Base-by-base conservation (phyloP, 2,329 filamentous ascomycete genomes). In the Sodiomyces alkalinus region DNA sequence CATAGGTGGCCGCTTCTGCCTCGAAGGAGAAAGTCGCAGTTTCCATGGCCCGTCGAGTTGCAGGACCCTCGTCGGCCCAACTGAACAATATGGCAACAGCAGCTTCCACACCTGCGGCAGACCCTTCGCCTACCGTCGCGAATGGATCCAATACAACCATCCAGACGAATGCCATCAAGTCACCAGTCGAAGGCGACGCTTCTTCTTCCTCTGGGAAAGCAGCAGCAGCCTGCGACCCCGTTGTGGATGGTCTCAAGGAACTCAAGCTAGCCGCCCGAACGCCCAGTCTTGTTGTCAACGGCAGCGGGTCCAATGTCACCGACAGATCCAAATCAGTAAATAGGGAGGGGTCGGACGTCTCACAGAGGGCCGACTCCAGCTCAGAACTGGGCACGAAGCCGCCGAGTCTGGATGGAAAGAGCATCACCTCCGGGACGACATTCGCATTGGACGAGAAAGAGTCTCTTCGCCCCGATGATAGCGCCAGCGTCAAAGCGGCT, bases 391-490 rank as follows among this genome's bases (percentile, higher is more conserved):
- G 63, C 21, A 85, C 76, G 3, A 94, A 94, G 53, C 81, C 82
- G 28, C 79, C 82, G 19, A 94, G 85, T 47, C 64, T 93, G 22
- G 87, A 94, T 49, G 85, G 81, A 27, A 94, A 94, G 57, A 94
- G 86, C 49, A 81, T 92, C 42, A 83, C 83, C 4, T 96, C 87
- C 16, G 83, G 82, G 11, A 92, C 83, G 4, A 94, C 87, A 0
- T 94, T 93, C 55, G 85, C 82, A n/a, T 62, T 94, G 47, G 87
- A 96, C 44, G 87, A 96, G 53, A 94, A 94, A 50, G 87, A 94
- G 49, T 94, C 86, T 5, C 64, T 94, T 30, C 77, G 86, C 9
- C 87, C 87, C 7, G 87, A 96, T 53, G 87, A 96, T 47, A 94
- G 87, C 51, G 87, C 87, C 19, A 94, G 86, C 48, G 79, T 93